Conservation (phyloP, 2,329 filamentous ascomycete species). For the Pseudogymnoascus sp. region DNA sequence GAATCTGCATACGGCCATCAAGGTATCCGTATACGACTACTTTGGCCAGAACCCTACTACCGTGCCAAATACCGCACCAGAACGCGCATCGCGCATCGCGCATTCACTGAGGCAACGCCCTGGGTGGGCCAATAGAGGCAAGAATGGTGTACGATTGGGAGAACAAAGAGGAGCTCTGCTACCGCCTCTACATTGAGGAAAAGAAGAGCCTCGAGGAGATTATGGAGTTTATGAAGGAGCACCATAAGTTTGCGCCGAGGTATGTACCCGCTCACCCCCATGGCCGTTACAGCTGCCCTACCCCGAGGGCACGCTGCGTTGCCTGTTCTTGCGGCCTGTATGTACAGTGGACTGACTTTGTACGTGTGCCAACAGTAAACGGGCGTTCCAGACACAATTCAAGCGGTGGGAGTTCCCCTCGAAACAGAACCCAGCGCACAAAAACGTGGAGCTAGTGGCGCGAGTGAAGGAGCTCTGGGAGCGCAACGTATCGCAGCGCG, state of each 20-base stretch:
- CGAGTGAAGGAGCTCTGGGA: constrained; percentile 73
- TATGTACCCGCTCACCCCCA: constrained; percentile 31
- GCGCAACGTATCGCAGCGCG: constrained; percentile 58
- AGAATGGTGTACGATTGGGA: constrained; percentile 53
- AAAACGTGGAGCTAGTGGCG: constrained; percentile 56
- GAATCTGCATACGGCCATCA: constrained; percentile 6
- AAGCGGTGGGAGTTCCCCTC: constrained; percentile 71
- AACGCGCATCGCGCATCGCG: constrained; percentile 3
- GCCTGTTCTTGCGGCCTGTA: not conserved
- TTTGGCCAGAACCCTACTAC: constrained; percentile 3
- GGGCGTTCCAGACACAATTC: constrained; percentile 68
- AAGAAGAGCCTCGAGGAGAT: constrained; percentile 65
- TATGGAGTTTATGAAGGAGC: constrained; percentile 58
- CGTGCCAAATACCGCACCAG: not conserved
- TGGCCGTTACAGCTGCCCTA: constrained; percentile 1
- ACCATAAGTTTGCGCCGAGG: constrained; percentile 63
- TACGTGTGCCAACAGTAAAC: constrained; percentile 46
- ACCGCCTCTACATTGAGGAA: constrained; percentile 68
- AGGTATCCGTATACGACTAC: constrained; percentile 7
- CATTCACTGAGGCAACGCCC: constrained; percentile 4
- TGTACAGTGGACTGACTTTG: constrained; percentile 17
- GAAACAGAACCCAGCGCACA: constrained; percentile 64
- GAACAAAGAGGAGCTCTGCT: constrained; percentile 55
- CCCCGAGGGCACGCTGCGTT: constrained; percentile 9
- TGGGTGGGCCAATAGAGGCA: not conserved